A percentile compares a stretch with the other conserved stretches of the same genome.
These are phyloP conservation scores for Sphagnurus paluster DNA, from an alignment of 1,284 basidiomycete genomes.

Conservation along the genomic window DNA sequence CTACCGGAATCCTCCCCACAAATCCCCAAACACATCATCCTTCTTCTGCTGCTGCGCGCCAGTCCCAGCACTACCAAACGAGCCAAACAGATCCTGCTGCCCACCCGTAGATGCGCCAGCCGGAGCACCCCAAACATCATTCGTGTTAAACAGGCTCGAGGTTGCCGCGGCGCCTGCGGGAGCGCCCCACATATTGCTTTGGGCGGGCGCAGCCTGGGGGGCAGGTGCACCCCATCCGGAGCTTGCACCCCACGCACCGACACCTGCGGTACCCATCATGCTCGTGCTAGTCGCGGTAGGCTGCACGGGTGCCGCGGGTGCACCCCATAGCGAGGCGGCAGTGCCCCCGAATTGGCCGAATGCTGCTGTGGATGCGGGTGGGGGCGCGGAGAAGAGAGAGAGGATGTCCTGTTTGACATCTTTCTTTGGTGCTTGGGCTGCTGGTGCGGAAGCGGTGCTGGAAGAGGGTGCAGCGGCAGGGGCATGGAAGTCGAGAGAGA, in stretches of 20 bases:
- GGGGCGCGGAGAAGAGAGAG: slow-evolving; percentile 71
- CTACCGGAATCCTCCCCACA: slow-evolving; percentile 81
- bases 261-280: slow-evolving; percentile 57
- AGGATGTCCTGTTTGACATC: slow-evolving; percentile 87
- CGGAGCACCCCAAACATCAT: slow-evolving; percentile 55
- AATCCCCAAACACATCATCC: slow-evolving; percentile 77
- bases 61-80: slow-evolving; percentile 22
- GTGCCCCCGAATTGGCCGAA: slow-evolving; percentile 31
- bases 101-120: slow-evolving; percentile 10
- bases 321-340: slow-evolving; percentile 26
- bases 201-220: slow-evolving; percentile 25
- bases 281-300: slow-evolving; percentile 38
- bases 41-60: slow-evolving; percentile 50
- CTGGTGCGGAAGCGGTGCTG: slow-evolving; percentile 27
- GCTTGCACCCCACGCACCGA: slow-evolving; percentile 63
- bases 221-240: slow-evolving; percentile 54
- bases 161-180: slow-evolving; percentile 25
- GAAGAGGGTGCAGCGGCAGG: slow-evolving; percentile 35
- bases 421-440: slow-evolving; percentile 52
- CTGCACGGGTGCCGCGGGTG: slow-evolving; percentile 24
- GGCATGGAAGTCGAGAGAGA: slow-evolving; percentile 83
- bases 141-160: slow-evolving; percentile 41
- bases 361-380: slow-evolving; percentile 28
- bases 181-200: slow-evolving; percentile 42
- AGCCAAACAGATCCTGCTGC: slow-evolving; percentile 33